Percentiles rank a stretch among this genome's conserved stretches.
Evolutionary conservation across 495 filamentous ascomycete genomes (phyloP).

Genomic region (Letharia columbiana): DNA sequence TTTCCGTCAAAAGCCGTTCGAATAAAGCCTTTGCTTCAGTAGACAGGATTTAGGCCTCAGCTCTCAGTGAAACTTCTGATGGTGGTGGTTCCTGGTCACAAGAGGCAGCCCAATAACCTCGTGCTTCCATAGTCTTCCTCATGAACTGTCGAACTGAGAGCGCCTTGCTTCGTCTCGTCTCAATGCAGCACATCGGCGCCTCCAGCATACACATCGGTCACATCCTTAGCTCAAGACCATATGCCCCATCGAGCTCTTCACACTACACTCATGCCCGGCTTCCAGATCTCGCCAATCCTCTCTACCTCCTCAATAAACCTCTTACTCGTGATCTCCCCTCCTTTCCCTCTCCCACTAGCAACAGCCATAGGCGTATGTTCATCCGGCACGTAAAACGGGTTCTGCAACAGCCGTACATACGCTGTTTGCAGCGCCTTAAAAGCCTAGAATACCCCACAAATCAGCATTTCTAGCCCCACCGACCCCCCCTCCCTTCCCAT

Average conservation of each 20-base stretch:
- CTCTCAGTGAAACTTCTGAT: not conserved
- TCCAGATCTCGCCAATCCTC: slow-evolving; percentile 66
- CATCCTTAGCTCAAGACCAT: too few relatives aligned
- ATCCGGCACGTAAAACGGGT: slow-evolving; percentile 91
- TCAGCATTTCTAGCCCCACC: not conserved
- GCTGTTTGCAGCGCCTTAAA: slow-evolving; percentile 86
- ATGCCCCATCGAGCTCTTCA: not conserved
- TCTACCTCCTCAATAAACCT: slow-evolving; percentile 76
- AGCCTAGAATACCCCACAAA: slow-evolving; percentile 43
- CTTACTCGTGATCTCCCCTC: slow-evolving; percentile 67
- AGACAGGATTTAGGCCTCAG: too few relatives aligned
- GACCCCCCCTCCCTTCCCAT: not conserved
- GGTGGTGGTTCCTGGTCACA: not conserved
- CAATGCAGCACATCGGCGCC: not conserved
- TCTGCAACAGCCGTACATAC: slow-evolving; percentile 81
- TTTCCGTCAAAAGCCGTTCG: not conserved
- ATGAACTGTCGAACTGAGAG: not conserved
- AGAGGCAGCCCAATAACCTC: not conserved
- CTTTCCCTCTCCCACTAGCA: slow-evolving; percentile 34
- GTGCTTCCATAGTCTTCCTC: not conserved
- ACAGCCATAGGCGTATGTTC: slow-evolving; percentile 52
- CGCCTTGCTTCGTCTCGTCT: not conserved
- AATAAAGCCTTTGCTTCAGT: not conserved
- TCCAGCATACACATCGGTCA: not conserved
- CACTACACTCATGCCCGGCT: slow-evolving; percentile 40